Percentiles rank a stretch among this genome's conserved stretches.
Conservation (phyloP, 495 filamentous ascomycete genomes). For the Aspergillus coremiiformis region DNA sequence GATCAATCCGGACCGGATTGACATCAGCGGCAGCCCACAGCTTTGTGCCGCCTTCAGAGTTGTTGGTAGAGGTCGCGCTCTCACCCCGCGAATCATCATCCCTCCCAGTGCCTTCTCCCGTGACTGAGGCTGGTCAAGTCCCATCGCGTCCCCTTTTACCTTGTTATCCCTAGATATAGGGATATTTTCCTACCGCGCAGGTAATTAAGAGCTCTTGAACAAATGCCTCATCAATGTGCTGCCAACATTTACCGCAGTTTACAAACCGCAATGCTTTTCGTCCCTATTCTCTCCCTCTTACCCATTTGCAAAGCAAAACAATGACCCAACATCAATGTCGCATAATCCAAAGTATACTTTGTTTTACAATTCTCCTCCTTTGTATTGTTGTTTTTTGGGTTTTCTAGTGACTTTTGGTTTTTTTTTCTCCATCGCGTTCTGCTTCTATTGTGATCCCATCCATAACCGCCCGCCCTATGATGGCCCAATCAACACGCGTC, state of each 20-base stretch:
- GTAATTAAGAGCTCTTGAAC: not conserved
- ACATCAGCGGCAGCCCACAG: constrained; percentile 28
- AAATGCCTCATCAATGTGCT: constrained; percentile 2
- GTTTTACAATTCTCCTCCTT: not conserved
- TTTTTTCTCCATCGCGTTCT: constrained; percentile 10
- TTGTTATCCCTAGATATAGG: not conserved
- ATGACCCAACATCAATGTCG: constrained; percentile 12
- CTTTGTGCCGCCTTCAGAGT: constrained; percentile 12
- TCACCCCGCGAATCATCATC: constrained; percentile 16
- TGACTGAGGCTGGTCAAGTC: constrained; percentile 18
- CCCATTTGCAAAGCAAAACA: constrained; percentile 13
- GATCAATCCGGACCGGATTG: constrained; percentile 26
- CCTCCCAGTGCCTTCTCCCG: constrained; percentile 8
- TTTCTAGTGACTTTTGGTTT: not conserved
- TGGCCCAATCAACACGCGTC: constrained; percentile 30
- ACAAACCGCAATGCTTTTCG: constrained; percentile 5
- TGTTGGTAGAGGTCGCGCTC: constrained; percentile 24
- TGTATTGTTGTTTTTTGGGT: not conserved
- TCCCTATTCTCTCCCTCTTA: constrained; percentile 10
- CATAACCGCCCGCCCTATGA: constrained; percentile 2
- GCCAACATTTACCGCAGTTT: constrained; percentile 10
- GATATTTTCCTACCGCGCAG: not conserved
- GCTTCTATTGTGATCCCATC: constrained; percentile 1
- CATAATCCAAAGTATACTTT: not conserved
- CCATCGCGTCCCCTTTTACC: constrained; percentile 17